These are phyloP conservation scores for Alternaria sp. DNA, from an alignment of 2,329 filamentous ascomycete species.

Conservation along the genomic window DNA sequence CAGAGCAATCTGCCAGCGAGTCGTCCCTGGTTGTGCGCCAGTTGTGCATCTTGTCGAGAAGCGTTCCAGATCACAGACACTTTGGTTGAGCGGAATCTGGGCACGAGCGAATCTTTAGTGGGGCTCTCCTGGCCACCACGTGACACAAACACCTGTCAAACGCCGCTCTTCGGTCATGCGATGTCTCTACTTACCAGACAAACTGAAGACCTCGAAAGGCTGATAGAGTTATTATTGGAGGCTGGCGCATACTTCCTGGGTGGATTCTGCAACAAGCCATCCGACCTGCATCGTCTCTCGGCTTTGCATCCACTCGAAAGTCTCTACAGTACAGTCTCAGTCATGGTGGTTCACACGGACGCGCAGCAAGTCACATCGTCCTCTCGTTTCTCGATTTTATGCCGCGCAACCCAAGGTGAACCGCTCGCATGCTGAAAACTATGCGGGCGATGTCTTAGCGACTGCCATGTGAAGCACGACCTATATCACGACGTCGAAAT, in stretches of 20 bases:
- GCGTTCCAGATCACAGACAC: not conserved
- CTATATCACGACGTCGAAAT: not conserved
- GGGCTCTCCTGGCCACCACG: not conserved
- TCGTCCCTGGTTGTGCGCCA: not conserved
- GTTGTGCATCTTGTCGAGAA: not conserved
- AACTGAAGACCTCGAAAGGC: not conserved
- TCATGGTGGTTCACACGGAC: not conserved
- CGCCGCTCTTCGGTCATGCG: not conserved
- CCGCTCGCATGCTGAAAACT: not conserved
- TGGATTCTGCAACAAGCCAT: not conserved
- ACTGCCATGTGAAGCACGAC: not conserved
- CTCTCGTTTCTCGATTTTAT: not conserved
- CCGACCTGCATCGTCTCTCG: not conserved
- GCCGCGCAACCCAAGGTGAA: not conserved
- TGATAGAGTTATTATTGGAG: not conserved
- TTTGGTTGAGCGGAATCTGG: not conserved
- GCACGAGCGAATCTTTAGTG: not conserved
- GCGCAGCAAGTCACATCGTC: not conserved
- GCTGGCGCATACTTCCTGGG: not conserved
- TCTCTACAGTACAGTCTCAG: not conserved
- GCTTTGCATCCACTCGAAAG: not conserved
- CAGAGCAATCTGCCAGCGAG: slow-evolving; percentile 1
- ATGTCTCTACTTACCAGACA: not conserved
- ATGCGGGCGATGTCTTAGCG: not conserved
- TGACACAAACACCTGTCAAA: not conserved